These are phyloP conservation scores for Kodamaea sp. DNA, from an alignment of 1,139 yeast species.

Conservation along the genomic window DNA sequence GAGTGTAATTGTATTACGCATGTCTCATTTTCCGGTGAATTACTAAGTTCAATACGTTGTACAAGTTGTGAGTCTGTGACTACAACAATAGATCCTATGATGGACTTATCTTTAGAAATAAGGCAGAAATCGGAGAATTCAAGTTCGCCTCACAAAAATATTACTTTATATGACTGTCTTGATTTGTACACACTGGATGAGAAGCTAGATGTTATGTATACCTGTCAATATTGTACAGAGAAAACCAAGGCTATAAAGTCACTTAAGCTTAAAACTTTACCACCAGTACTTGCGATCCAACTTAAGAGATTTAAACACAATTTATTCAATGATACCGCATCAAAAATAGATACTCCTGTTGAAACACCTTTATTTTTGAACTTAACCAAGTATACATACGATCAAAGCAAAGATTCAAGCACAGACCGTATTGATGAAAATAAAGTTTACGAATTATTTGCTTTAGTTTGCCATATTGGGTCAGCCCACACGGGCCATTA, in stretches of 20 bases:
- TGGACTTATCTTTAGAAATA: constrained; percentile 83
- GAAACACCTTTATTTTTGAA: constrained; percentile 69
- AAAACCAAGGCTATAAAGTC: constrained; percentile 67
- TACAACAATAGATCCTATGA: constrained; percentile 78
- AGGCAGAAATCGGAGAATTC: constrained; percentile 20
- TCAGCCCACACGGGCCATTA: constrained; percentile 95
- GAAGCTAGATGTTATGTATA: constrained; percentile 67
- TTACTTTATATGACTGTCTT: constrained; percentile 59
- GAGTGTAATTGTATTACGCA: constrained; percentile 78
- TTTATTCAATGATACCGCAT: constrained; percentile 47
- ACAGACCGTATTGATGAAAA: constrained; percentile 19
- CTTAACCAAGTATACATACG: constrained; percentile 56
- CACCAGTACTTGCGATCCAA: constrained; percentile 80
- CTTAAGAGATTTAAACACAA: constrained; percentile 84
- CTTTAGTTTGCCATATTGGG: constrained; percentile 85
- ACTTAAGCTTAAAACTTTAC: constrained; percentile 61
- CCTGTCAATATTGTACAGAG: constrained; percentile 62
- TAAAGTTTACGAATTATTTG: constrained; percentile 72
- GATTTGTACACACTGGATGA: constrained; percentile 75
- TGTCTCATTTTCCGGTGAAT: constrained; percentile 68
- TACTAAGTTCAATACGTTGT: constrained; percentile 74
- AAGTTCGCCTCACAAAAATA: constrained; percentile 2
- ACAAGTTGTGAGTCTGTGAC: constrained; percentile 62
- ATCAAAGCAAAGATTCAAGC: constrained; percentile 17
- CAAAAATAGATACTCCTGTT: constrained; percentile 75